phyloP scores from a whole-genome alignment of 208 protist genomes.

The Leishmania braziliensis region DNA sequence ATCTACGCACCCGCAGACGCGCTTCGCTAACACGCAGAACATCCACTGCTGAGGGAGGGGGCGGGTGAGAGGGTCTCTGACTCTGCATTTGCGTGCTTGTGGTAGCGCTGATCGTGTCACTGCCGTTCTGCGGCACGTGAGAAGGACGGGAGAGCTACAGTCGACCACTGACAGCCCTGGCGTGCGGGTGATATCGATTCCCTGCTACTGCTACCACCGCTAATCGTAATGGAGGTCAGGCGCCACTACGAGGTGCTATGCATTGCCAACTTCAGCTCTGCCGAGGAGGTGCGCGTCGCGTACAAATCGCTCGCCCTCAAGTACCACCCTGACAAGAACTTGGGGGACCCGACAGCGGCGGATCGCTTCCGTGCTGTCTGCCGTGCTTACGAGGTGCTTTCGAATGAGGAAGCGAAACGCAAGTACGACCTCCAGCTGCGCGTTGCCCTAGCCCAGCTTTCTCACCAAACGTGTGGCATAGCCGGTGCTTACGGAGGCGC shows the following conservation, averaged over 20 bases:
- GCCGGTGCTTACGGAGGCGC: constrained; percentile 7
- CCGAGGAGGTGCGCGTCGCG: constrained; percentile 89
- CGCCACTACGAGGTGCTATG: constrained; percentile 88
- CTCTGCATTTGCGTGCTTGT: neutral
- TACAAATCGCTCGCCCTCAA: constrained; percentile 94
- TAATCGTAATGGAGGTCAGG: constrained; percentile 8
- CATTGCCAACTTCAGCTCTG: constrained; percentile 81
- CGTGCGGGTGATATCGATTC: neutral
- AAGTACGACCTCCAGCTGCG: constrained; percentile 96
- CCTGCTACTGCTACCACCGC: too few relatives aligned
- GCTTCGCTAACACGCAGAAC: neutral
- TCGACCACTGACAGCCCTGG: neutral
- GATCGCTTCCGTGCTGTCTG: constrained; percentile 91
- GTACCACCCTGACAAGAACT: constrained; percentile 97
- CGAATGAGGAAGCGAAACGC: constrained; percentile 89
- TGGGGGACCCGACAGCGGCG: constrained; percentile 70
- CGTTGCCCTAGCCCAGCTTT: constrained; percentile 18
- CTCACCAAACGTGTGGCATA: constrained; percentile 3
- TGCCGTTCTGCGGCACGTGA: neutral
- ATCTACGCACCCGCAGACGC: neutral
- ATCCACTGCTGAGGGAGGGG: neutral
- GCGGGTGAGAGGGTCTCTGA: too few relatives aligned
- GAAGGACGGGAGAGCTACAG: neutral
- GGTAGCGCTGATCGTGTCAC: neutral
- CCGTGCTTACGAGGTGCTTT: constrained; percentile 97